Conservation (phyloP, 345 rosid species). For the Sonneratia caseolaris region DNA sequence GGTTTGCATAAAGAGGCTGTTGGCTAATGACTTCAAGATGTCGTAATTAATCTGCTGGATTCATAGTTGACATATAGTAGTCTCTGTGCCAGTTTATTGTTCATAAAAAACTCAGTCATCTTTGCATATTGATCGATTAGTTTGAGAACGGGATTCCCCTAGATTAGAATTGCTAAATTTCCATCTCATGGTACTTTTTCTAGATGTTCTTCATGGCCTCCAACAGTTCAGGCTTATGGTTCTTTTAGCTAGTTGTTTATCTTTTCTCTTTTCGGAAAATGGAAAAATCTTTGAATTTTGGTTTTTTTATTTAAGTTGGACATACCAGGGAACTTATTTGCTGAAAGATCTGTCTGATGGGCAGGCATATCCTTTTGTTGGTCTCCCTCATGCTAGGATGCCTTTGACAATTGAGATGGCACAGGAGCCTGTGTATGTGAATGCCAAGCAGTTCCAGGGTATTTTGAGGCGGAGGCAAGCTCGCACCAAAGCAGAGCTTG, state of each 20-base stretch:
- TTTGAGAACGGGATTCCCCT: neutral
- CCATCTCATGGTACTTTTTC: neutral
- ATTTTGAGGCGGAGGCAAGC: constrained; percentile 90
- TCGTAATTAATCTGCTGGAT: neutral
- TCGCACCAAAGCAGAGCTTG: constrained; percentile 91
- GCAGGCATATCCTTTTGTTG: constrained; percentile 75
- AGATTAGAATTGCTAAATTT: neutral
- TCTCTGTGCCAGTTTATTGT: neutral
- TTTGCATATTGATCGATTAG: neutral
- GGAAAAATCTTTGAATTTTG: neutral
- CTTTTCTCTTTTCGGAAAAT: neutral
- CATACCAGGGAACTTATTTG: neutral
- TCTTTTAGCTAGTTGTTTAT: neutral
- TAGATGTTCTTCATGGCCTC: neutral
- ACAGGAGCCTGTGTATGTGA: constrained; percentile 92
- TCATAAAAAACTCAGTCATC: neutral
- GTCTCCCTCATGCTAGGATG: constrained; percentile 74
- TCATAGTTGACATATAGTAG: neutral
- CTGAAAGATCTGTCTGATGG: constrained; percentile 8
- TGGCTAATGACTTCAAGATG: neutral
- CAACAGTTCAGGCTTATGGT: neutral
- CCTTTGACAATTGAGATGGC: constrained; percentile 77
- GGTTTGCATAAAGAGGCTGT: neutral
- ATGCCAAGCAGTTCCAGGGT: constrained; percentile 91
- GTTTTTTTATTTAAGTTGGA: neutral